Evolutionary conservation across 176 grass and related monocot genomes (phyloP), one percentile per base, ranked within the genome.

Genomic region (Aegilops bicornis): DNA sequence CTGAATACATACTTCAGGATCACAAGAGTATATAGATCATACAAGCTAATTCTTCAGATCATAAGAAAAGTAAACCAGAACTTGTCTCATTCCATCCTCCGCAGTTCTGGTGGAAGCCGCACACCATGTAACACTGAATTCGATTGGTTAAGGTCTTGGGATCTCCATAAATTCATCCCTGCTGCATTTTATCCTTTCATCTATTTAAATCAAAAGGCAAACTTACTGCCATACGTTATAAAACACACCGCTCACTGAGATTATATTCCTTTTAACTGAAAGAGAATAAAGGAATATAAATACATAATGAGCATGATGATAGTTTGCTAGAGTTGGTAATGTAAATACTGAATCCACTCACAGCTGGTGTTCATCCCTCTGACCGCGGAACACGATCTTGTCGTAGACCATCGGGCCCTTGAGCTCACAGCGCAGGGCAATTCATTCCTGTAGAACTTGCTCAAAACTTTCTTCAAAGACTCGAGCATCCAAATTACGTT

Each of bases 131-230:
- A 35, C 33, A 35, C 33, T 4, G 3, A 35, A 35, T 84, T 87
- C 60, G 81, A 83, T 61, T 76, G 29, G 32, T 5, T 61, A 19
- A 36, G 82, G 69, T 72, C 12, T 87, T 94, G 31, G 66, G 59
- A 96, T 56, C 73, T 90, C 89, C 87, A 94, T 63, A 59, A 94
- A 29, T 94, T 97, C 89, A 48, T 90, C 85, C 35, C n/a, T 88
- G 79, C 30, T 86, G 82, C 92, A 97, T 82, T 86, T 91, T 88
- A 94, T 89, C 67, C 91, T 97, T 91, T 94, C 89, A 92, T 97
- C 94, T 97, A 76, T 84, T 73, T 11, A 80, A 65, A 86, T 47
- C 9, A 24, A 85, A 75, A 76, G 23, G 59, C 50, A 80, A 86
- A 67, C 1, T 6, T 35, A 19, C 58, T 73, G n/a, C 79, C 11